A percentile compares a stretch with the other conserved stretches of the same genome.
Evolutionary conservation across 2,329 filamentous ascomycete species (phyloP).

Genomic region (Ascochyta fabae): DNA sequence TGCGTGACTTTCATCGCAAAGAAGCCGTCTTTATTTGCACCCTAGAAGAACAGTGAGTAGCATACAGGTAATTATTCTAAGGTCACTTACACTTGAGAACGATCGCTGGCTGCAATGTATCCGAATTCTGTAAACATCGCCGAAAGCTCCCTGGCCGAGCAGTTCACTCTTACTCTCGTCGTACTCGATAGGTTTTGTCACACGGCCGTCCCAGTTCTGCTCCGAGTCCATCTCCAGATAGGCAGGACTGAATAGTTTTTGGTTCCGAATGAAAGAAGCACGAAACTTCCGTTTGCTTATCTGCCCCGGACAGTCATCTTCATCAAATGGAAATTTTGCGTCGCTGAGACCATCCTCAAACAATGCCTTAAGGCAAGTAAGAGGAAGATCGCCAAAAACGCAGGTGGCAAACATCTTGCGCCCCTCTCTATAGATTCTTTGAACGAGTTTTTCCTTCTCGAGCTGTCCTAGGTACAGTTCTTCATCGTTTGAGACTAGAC

Average conservation of each 20-base stretch:
- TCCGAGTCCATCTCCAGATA: neutral
- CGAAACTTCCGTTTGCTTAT: neutral
- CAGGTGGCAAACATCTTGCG: slow-evolving; percentile 6
- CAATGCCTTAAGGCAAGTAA: neutral
- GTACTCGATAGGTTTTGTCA: neutral
- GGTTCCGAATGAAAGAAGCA: neutral
- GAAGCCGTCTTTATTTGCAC: neutral
- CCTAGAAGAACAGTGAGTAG: neutral
- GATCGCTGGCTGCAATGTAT: neutral
- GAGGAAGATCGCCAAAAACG: neutral
- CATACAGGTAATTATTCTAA: neutral
- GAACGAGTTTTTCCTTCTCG: neutral
- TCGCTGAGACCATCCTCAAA: neutral
- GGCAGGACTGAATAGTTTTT: neutral
- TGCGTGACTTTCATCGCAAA: slow-evolving; percentile 12
- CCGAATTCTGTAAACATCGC: neutral
- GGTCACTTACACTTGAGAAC: neutral
- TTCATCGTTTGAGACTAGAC: neutral
- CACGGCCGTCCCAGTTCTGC: neutral
- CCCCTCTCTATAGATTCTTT: neutral
- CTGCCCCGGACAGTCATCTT: neutral
- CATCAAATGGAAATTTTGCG: neutral
- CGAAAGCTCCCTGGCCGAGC: slow-evolving; percentile 7
- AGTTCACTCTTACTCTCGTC: neutral
- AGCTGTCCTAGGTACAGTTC: neutral